Base-by-base conservation (phyloP, 202 grass and related monocot species). In the Saccharum hybrid region DNA sequence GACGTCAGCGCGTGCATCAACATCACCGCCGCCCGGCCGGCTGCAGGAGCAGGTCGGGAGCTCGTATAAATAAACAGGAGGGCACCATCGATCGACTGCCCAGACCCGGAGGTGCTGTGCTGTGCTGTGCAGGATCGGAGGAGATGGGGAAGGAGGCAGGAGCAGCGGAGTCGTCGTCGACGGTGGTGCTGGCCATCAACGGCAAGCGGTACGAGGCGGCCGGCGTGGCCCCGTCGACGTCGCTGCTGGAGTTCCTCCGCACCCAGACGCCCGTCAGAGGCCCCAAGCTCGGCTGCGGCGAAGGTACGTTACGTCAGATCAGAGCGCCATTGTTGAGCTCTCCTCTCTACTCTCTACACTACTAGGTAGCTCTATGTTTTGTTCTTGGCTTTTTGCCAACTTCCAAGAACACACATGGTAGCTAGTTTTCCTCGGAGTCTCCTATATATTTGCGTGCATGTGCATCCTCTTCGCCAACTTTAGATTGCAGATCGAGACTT, bases 221-320 rank as follows among this genome's bases (percentile, higher is more conserved):
- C 22, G 83, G 78, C 60, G 56, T 87, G 28, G 81, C 89, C 42
- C 89, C 89, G 43, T 87, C 77, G 2, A 89, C 22, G 72, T 80
- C 92, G 74, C 80, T 94, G 84, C 89, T 94, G 11, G 89, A 91
- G 89, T 94, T 94, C 85, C 79, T 94, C 2, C 87, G 92, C 81
- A 94, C 86, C 1, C 84, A 6, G 16, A 94, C 92, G 15, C 76
- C 82, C 34, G 86, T 82, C 84, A 68, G 68, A 16, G 92, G 89
- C 2, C 71, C 92, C 61, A 94, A 94, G 89, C 92, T 94, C 49
- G 92, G 92, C 85, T 94, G 92, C 74, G 92, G 92, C 21, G 89
- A 94, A 89, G 92, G 88, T 94, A 51, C 23, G 69, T 46, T n/a
- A 57, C 19, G 19, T 21, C 56, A 22, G 54, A 59, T 60, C n/a